A percentile compares a stretch with the other conserved stretches of the same genome.
These are phyloP conservation scores for Lactarius vividus DNA, from an alignment of 768 basidiomycete genomes.

Conservation along the genomic window DNA sequence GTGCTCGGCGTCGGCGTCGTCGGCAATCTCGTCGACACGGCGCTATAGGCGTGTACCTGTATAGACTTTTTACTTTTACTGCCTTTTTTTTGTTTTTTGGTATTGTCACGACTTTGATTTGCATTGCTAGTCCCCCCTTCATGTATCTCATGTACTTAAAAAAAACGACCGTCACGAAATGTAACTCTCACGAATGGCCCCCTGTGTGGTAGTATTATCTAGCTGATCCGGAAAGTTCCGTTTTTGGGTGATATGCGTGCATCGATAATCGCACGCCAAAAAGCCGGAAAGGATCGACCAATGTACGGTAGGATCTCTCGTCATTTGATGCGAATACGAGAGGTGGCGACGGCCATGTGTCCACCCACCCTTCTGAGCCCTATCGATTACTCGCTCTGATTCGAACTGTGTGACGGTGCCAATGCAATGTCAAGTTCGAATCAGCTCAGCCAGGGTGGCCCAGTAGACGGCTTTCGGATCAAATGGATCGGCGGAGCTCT, in stretches of 20 bases:
- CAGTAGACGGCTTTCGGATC: no score
- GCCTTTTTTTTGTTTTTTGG: not conserved
- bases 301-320: no score
- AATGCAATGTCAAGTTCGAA: no score
- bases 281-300: no score
- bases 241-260: not conserved
- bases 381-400: no score
- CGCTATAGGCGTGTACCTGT: not conserved
- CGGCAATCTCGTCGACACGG: slow-evolving; percentile 20
- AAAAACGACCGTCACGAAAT: slow-evolving; percentile 15
- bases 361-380: no score
- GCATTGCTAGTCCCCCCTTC: not conserved
- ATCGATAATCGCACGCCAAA: not conserved
- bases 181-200: slow-evolving; percentile 9
- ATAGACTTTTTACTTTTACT: not conserved
- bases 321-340: no score
- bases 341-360: no score
- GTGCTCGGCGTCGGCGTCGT: slow-evolving; percentile 42
- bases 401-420: no score
- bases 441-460: no score
- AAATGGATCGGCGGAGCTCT: no score
- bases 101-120: not conserved
- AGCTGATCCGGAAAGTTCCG: not conserved
- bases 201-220: no score
- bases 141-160: slow-evolving; percentile 5